These are phyloP conservation scores for Pseudozyma flocculosa DNA, from an alignment of 1,284 basidiomycete species.

Conservation along the genomic window DNA sequence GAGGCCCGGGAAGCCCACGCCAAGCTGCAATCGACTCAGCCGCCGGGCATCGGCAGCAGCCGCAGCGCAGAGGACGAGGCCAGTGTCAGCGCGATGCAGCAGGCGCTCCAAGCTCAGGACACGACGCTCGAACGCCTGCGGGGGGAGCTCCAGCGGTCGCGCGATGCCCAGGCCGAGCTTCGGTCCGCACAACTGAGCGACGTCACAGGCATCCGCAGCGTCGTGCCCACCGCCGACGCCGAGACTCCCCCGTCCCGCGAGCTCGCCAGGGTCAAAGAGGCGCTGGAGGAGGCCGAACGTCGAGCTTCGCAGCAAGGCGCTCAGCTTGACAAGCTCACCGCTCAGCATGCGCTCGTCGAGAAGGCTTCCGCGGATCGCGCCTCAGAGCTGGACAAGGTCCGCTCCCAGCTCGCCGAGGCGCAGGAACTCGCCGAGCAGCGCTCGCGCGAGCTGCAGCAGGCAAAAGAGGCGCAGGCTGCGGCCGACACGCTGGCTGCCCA, in stretches of 20 bases:
- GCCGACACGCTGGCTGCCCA: slow-evolving; percentile 1
- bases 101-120: background rate
- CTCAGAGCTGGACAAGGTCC: slow-evolving; percentile 6
- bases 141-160: background rate
- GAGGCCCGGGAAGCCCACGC: too few species aligned
- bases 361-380: background rate
- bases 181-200: too few species aligned
- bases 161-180: background rate
- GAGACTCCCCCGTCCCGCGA: background rate
- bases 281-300: background rate
- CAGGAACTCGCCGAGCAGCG: background rate
- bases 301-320: slow-evolving; percentile 7
- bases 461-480: slow-evolving; percentile 3
- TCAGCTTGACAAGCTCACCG: background rate
- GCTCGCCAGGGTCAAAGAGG: slow-evolving; percentile 2
- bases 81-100: background rate
- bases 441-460: slow-evolving; percentile 5
- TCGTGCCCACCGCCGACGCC: too few species aligned
- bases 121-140: background rate
- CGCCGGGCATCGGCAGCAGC: too few species aligned
- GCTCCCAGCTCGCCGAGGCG: background rate
- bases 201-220: too few species aligned
- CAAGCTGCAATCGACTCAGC: too few species aligned
- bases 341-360: background rate
- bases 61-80: slow-evolving; percentile 8